Conservation (phyloP, 208 protist genomes). For the Leptomonas pyrrhocoris region DNA sequence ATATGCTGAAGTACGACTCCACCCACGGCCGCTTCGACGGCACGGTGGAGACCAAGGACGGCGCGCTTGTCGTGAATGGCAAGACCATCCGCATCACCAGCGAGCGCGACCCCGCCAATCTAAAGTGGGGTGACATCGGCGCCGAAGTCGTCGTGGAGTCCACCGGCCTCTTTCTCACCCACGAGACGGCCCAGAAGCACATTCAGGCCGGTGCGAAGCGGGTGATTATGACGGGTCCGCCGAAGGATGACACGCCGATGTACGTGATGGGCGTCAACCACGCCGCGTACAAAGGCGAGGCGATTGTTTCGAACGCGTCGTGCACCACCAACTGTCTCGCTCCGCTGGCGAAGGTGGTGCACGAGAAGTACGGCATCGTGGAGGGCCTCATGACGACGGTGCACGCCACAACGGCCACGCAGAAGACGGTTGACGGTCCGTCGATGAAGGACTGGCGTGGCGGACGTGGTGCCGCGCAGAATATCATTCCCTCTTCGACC, state of each 20-base stretch:
- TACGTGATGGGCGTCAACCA: constrained; percentile 99
- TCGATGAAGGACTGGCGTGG: constrained; percentile 98
- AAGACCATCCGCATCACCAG: constrained; percentile 82
- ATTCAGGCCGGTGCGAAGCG: constrained; percentile 97
- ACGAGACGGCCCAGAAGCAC: constrained; percentile 92
- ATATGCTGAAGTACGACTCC: constrained; percentile 97
- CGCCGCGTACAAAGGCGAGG: constrained; percentile 79
- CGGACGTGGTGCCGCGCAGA: constrained; percentile 93
- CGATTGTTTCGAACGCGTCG: constrained; percentile 98
- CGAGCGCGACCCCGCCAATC: constrained; percentile 91
- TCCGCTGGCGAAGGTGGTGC: constrained; percentile 96
- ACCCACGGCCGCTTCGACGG: constrained; percentile 94
- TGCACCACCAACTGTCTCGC: constrained; percentile 99
- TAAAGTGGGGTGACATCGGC: constrained; percentile 93
- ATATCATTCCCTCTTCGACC: constrained; percentile 99
- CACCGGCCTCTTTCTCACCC: constrained; percentile 97
- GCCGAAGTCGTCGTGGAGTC: constrained; percentile 99
- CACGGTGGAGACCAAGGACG: constrained; percentile 65
- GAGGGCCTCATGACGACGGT: constrained; percentile 99
- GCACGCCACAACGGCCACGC: constrained; percentile 98
- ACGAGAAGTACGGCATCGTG: constrained; percentile 97
- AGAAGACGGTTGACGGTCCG: constrained; percentile 98
- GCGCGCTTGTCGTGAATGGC: constrained; percentile 83
- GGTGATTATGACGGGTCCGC: constrained; percentile 99
- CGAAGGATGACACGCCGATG: constrained; percentile 95